Conservation (phyloP, 164 flowering plant genomes). For the Liriodendron chinense region DNA sequence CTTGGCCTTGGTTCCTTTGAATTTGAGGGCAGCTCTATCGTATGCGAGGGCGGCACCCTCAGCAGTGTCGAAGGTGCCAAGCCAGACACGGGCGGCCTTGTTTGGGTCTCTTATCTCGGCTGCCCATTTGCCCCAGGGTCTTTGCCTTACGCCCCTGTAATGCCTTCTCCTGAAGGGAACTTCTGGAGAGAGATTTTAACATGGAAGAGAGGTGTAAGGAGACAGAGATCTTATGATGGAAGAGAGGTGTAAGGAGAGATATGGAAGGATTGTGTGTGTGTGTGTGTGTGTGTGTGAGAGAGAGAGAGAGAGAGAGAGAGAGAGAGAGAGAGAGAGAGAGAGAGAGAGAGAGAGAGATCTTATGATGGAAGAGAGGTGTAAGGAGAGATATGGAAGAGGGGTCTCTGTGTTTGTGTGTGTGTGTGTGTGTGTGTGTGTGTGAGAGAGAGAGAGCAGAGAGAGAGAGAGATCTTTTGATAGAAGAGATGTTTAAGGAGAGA, state of each 20-base stretch:
- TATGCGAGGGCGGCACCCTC: constrained; percentile 81
- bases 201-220: not conserved
- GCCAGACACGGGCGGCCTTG: constrained; percentile 82
- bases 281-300: not conserved
- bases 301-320: constrained; percentile 1
- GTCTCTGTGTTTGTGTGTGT: too few relatives aligned
- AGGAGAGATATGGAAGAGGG: not conserved
- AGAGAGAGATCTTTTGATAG: constrained; percentile 1
- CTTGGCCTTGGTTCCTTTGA: constrained; percentile 76
- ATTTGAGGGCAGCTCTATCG: constrained; percentile 71
- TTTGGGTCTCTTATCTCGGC: constrained; percentile 83
- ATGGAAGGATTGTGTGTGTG: too few relatives aligned
- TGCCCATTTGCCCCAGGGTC: constrained; percentile 94
- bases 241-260: not conserved
- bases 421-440: not conserved
- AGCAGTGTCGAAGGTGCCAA: constrained; percentile 74
- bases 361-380: not conserved
- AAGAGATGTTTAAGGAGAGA: too few relatives aligned
- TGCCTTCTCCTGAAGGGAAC: constrained; percentile 39
- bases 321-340: not conserved
- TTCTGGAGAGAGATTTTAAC: not conserved
- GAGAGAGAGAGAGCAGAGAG: constrained; percentile 3
- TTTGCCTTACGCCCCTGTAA: constrained; percentile 81
- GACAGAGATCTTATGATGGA: not conserved
- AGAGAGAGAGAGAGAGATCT: not conserved